Conservation (phyloP, 169 alveolate species). For the Eimeria brunetti region DNA sequence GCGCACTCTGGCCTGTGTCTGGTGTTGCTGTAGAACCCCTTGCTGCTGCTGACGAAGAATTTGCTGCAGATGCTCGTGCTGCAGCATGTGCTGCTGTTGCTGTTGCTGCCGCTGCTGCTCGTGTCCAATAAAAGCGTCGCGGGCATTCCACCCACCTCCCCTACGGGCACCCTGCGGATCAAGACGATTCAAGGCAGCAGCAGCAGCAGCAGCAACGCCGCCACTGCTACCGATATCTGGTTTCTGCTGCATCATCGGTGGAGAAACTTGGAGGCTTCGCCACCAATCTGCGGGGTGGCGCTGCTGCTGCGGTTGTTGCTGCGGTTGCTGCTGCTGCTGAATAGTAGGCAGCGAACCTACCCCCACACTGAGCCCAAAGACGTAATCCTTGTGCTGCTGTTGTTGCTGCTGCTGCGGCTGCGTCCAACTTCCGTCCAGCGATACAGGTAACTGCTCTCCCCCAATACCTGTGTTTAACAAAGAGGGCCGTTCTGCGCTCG, state of each 20-base stretch:
- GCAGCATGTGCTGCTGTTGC: conserved; percentile 49
- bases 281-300: conserved; percentile 46
- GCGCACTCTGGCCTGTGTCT: conserved; percentile 47
- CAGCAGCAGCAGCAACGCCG: conserved; percentile 39
- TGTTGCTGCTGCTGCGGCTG: conserved; percentile 43
- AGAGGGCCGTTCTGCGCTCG: conserved; percentile 7
- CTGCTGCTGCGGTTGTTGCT: conserved; percentile 19
- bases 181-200: conserved; percentile 29
- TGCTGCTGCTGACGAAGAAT: conserved; percentile 55
- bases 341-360: conserved; percentile 26
- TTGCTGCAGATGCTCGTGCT: conserved; percentile 62
- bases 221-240: conserved; percentile 12
- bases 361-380: conserved; percentile 50
- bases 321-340: conserved; percentile 32
- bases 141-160: conserved; percentile 36
- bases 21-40: conserved; percentile 20
- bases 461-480: neutral
- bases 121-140: conserved; percentile 35
- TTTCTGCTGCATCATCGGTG: conserved; percentile 31
- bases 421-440: conserved; percentile 18
- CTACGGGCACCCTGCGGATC: conserved; percentile 21
- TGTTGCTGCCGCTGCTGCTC: conserved; percentile 55
- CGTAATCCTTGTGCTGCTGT: conserved; percentile 46
- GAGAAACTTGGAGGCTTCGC: conserved; percentile 23
- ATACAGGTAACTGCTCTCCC: conserved; percentile 8